Conservation (phyloP, 176 grass and related monocot genomes). For the Juncus inflexus region DNA sequence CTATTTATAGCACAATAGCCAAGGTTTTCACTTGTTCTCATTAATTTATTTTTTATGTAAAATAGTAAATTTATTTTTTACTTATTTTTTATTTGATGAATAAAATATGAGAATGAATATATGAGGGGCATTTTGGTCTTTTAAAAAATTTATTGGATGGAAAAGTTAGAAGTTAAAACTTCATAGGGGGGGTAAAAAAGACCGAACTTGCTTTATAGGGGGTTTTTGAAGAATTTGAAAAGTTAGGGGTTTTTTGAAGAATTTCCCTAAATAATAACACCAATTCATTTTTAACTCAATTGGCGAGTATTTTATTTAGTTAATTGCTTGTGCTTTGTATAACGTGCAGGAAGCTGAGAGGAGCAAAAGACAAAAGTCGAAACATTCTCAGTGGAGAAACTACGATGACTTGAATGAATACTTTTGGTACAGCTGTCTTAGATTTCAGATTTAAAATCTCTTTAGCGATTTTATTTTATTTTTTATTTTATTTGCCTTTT, state of each 20-base stretch:
- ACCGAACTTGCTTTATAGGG: too few species aligned
- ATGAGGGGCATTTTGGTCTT: too few species aligned
- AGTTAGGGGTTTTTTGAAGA: too few species aligned
- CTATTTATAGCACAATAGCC: slow-evolving; percentile 78
- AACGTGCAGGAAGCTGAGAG: slow-evolving; percentile 66
- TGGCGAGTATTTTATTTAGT: slow-evolving; percentile 12
- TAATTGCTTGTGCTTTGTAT: slow-evolving; percentile 17
- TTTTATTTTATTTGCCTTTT: slow-evolving; percentile 20
- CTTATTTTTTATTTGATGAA: too few species aligned
- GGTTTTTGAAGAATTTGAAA: too few species aligned
- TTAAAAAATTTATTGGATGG: too few species aligned
- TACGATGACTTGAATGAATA: slow-evolving; percentile 98
- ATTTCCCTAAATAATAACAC: too few species aligned
- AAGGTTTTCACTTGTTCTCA: slow-evolving; percentile 34
- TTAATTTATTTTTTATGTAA: background rate
- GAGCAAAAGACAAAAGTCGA: slow-evolving; percentile 74
- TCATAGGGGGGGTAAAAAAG: too few species aligned
- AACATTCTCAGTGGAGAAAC: slow-evolving; percentile 94
- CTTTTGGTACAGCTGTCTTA: slow-evolving; percentile 59
- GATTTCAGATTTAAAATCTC: background rate
- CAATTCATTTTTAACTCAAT: slow-evolving; percentile 7
- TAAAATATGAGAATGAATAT: too few species aligned
- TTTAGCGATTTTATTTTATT: slow-evolving; percentile 9
- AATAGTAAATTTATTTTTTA: background rate
- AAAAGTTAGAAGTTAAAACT: too few species aligned